Percentiles rank a stretch among this genome's conserved stretches.
Conservation (phyloP, 2,329 filamentous ascomycete species). For the Cladorrhinum sp. region DNA sequence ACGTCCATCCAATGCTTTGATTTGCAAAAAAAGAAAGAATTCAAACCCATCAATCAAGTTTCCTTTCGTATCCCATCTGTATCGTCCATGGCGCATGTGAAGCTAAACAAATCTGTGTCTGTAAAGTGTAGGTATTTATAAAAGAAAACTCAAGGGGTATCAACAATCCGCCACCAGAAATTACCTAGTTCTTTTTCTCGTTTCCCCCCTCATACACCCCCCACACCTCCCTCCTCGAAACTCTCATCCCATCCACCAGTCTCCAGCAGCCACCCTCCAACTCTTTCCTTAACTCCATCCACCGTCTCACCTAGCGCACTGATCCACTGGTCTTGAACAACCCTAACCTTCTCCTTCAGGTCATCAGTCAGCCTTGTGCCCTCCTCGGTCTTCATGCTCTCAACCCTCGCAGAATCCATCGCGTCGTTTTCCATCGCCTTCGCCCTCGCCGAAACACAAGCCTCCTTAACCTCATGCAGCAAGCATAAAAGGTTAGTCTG, state of each 20-base stretch:
- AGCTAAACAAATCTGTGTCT: conserved; percentile 4
- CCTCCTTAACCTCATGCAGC: conserved; percentile 84
- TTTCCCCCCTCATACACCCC: conserved; percentile 37
- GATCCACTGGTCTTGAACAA: conserved; percentile 88
- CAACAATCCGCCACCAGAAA: conserved; percentile 14
- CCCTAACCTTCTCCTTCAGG: conserved; percentile 86
- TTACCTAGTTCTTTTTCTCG: not conserved
- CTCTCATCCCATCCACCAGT: conserved; percentile 88
- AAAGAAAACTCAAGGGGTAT: conserved; percentile 22
- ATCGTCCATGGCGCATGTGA: not conserved
- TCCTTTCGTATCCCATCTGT: not conserved
- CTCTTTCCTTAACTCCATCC: conserved; percentile 67
- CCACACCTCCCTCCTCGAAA: conserved; percentile 57
- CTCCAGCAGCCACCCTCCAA: conserved; percentile 69
- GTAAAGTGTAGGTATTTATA: not conserved
- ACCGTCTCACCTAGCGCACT: conserved; percentile 80
- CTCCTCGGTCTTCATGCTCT: conserved; percentile 62
- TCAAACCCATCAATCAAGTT: no score
- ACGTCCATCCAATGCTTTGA: not conserved
- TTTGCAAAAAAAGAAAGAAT: not conserved
- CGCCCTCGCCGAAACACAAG: conserved; percentile 67
- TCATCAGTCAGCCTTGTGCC: conserved; percentile 73
- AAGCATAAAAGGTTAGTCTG: conserved; percentile 89
- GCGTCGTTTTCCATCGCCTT: conserved; percentile 63
- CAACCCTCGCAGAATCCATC: conserved; percentile 42